These are phyloP conservation scores for Aureobasidium zeae DNA, from an alignment of 2,329 filamentous ascomycete genomes.

Conservation along the genomic window DNA sequence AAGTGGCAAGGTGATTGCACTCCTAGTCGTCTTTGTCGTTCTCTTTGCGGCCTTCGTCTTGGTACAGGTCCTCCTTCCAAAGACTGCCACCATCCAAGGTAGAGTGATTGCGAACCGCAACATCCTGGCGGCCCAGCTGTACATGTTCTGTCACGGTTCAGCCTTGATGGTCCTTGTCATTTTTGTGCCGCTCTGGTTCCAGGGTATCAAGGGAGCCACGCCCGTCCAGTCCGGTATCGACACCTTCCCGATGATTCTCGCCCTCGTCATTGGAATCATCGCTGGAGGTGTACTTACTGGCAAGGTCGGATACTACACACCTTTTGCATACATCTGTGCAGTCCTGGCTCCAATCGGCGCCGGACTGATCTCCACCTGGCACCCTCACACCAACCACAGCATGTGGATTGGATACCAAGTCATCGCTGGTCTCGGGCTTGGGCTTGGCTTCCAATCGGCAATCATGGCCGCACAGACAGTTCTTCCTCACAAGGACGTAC, in stretches of 20 bases:
- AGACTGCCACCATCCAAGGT: slow-evolving; percentile 41
- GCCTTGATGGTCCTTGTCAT: slow-evolving; percentile 38
- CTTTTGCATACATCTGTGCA: slow-evolving; percentile 35
- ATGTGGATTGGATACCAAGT: slow-evolving; percentile 34
- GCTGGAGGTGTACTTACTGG: slow-evolving; percentile 33
- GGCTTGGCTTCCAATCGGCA: slow-evolving; percentile 41
- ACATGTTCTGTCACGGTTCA: slow-evolving; percentile 33
- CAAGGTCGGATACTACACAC: slow-evolving; percentile 40
- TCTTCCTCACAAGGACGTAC: slow-evolving; percentile 34
- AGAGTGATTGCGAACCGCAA: slow-evolving; percentile 39
- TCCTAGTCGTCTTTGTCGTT: slow-evolving; percentile 38
- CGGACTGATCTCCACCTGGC: slow-evolving; percentile 39
- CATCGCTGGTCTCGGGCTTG: slow-evolving; percentile 34
- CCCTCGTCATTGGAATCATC: slow-evolving; percentile 37
- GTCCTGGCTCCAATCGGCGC: slow-evolving; percentile 39
- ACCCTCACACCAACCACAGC: slow-evolving; percentile 30
- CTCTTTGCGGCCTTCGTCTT: slow-evolving; percentile 35
- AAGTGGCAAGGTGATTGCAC: slow-evolving; percentile 36
- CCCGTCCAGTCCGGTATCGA: slow-evolving; percentile 41
- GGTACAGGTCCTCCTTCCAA: no score
- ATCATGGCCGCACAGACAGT: slow-evolving; percentile 40
- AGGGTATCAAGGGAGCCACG: slow-evolving; percentile 40
- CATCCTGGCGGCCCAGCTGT: slow-evolving; percentile 34
- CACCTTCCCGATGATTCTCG: slow-evolving; percentile 40
- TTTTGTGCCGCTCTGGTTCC: slow-evolving; percentile 41